These are phyloP conservation scores for Phragmites australis DNA, from an alignment of 176 grass and related monocot species.

Conservation along the genomic window DNA sequence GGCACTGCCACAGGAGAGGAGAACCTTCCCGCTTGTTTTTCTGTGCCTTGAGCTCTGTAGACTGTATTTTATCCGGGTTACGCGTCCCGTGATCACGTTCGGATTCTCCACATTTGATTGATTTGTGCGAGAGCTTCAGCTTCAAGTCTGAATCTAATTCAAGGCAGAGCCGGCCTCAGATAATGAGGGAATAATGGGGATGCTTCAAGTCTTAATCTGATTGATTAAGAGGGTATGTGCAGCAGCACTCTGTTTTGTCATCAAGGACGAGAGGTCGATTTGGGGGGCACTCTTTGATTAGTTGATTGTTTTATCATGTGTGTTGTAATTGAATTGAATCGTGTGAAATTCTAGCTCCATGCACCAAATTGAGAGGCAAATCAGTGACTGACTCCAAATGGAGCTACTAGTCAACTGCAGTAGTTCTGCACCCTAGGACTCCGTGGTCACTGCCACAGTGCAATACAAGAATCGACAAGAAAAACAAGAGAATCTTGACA, in stretches of 20 bases:
- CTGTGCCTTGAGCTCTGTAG: neutral
- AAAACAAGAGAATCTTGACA: neutral
- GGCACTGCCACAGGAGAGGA: neutral
- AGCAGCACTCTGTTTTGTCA: too few species aligned
- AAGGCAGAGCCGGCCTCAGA: neutral
- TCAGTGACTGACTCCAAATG: too few species aligned
- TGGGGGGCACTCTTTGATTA: too few species aligned
- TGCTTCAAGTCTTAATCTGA: neutral
- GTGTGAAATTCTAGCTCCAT: too few species aligned
- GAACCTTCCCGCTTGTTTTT: neutral
- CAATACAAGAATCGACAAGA: neutral
- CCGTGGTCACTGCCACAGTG: neutral
- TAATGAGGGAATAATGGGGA: too few species aligned
- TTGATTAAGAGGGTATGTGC: too few species aligned
- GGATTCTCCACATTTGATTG: neutral
- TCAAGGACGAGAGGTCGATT: too few species aligned
- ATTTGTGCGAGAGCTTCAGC: neutral
- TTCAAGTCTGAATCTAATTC: neutral
- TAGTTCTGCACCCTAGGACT: too few species aligned
- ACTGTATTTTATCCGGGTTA: neutral
- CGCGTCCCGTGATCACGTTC: neutral
- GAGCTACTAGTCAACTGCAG: too few species aligned
- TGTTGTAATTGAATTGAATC: too few species aligned
- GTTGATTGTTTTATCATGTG: too few species aligned
- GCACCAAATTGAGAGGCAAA: too few species aligned